Evolutionary conservation across 495 filamentous ascomycete genomes (phyloP), one percentile per base, ranked within the genome.

Genomic region (Penicillium coffeae): DNA sequence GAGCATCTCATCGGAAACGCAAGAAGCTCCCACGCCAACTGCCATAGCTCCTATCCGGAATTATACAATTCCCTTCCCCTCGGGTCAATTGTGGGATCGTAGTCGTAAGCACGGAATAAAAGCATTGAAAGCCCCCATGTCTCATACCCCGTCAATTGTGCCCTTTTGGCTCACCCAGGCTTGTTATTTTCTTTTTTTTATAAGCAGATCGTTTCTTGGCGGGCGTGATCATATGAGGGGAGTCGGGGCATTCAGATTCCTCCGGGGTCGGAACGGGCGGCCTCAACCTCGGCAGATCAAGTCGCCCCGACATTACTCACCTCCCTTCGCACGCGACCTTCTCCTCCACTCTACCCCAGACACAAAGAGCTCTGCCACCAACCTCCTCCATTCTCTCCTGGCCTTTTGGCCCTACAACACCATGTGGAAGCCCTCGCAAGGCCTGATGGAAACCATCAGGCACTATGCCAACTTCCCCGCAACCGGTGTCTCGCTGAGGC

Each of bases 401-500:
- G 66, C 64, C 68, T 33, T 51, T 34, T 25, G 66, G 64, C 68
- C 65, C 54, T 39, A 58, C 47, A 46, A 27, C 47, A 84, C 59
- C 52, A 90, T 90, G 87, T 96, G 91, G 91, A 95, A 86, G 76
- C 82, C 79, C 69, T 85, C 88, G 44, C 88, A 93, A 71, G 74
- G 80, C 71, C 69, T 98, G 85, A 92, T 95, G 90, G 86, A 95
- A 55, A 95, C 87, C 82, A 98, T 98, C 87, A 89, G 87, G 68
- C 92, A 96, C 77, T 96, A 96, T 80, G 87, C 89, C 64, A 86
- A 82, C 75, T 97, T 97, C 70, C 94, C 94, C 48, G 93, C 93
- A 50, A 98, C 94, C 33, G 93, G 93, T 52, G 91, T 96, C 58
- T 95, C 90, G 59, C 74, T 98, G 66, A 79, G 93, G 65, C 93